A percentile compares a stretch with the other conserved stretches of the same genome.
phyloP scores from a whole-genome alignment of 2,329 filamentous ascomycete genomes.

The Emericellopsis atlantica region DNA sequence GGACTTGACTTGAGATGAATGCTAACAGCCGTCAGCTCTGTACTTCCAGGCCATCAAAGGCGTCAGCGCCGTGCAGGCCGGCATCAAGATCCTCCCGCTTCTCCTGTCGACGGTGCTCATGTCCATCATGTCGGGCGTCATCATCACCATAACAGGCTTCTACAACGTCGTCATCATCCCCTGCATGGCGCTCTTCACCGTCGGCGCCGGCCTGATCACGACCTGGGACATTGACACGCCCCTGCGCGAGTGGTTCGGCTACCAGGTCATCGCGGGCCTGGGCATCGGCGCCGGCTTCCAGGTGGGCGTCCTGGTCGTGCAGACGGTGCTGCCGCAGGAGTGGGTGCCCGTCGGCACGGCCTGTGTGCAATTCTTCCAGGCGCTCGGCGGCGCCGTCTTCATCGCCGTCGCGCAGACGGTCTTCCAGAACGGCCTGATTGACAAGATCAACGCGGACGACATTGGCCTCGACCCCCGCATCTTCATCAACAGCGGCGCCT shows the following conservation, averaged over 20 bases:
- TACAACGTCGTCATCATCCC: slow-evolving; percentile 25
- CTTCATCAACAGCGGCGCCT: slow-evolving; percentile 25
- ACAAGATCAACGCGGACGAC: slow-evolving; percentile 14
- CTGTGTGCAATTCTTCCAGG: slow-evolving; percentile 21
- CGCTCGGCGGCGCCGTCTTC: slow-evolving; percentile 22
- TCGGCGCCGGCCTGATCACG: slow-evolving; percentile 41
- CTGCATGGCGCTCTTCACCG: slow-evolving; percentile 24
- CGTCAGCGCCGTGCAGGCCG: slow-evolving; percentile 13
- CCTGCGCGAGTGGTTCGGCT: slow-evolving; percentile 41
- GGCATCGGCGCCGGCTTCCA: slow-evolving; percentile 38
- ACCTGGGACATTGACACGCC: slow-evolving; percentile 34
- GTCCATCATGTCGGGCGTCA: slow-evolving; percentile 27
- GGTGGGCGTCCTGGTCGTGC: slow-evolving; percentile 33
- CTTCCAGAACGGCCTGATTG: slow-evolving; percentile 6
- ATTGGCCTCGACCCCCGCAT: slow-evolving; percentile 7
- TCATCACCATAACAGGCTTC: slow-evolving; percentile 16
- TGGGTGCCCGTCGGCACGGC: slow-evolving; percentile 6
- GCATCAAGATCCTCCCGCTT: slow-evolving; percentile 9
- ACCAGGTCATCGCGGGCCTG: slow-evolving; percentile 41
- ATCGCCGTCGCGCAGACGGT: slow-evolving; percentile 8
- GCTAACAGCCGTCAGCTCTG: slow-evolving; percentile 12
- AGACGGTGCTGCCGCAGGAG: slow-evolving; percentile 27
- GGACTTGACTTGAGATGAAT: slow-evolving; percentile 6
- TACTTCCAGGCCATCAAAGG: slow-evolving; percentile 29
- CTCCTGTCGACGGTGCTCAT: slow-evolving; percentile 19